These are phyloP conservation scores for Colletotrichum chrysophilum DNA, from an alignment of 2,329 filamentous ascomycete genomes.

Conservation along the genomic window DNA sequence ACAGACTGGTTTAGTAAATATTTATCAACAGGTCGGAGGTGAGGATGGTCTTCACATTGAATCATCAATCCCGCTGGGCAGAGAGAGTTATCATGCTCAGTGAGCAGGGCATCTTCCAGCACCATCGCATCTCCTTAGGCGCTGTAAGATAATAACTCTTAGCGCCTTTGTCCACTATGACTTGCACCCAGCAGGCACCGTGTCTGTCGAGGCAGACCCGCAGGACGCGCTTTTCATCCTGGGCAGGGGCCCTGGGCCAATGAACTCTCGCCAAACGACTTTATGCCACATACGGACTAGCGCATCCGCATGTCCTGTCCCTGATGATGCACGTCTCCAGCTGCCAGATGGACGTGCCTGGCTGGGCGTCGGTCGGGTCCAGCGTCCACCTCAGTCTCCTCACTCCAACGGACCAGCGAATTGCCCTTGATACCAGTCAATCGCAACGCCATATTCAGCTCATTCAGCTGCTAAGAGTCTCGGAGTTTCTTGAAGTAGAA, in stretches of 20 bases:
- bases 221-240: not conserved
- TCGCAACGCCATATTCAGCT: not conserved
- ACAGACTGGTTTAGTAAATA: not conserved
- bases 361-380: not conserved
- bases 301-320: not conserved
- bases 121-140: not conserved
- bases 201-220: not conserved
- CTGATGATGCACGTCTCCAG: conserved; percentile 19
- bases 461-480: not conserved
- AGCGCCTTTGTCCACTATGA: not conserved
- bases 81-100: not conserved
- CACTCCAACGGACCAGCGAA: not conserved
- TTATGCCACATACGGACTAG: not conserved
- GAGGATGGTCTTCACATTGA: not conserved
- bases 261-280: not conserved
- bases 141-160: not conserved
- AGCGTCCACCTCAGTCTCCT: not conserved
- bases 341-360: not conserved
- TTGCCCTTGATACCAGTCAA: not conserved
- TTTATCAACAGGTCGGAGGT: not conserved
- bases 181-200: not conserved
- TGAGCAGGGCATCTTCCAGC: not conserved
- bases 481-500: not conserved
- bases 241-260: not conserved
- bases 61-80: not conserved